Conservation (phyloP, 306 rosid genomes). For the Gynostemma pentaphyllum region DNA sequence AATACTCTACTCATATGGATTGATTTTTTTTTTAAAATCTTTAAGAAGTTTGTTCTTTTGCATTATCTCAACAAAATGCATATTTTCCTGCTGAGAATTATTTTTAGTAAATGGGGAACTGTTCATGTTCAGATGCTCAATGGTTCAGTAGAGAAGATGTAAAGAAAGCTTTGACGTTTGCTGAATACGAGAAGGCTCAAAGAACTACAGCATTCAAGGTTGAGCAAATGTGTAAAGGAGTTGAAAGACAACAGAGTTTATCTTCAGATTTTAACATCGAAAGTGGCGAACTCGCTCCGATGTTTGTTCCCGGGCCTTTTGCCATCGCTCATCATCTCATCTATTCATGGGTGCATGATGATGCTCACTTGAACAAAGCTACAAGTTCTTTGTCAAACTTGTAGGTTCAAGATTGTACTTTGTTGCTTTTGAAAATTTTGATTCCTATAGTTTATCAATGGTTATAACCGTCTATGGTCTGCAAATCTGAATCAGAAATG, state of each 20-base stretch:
- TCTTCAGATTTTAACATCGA: constrained; percentile 63
- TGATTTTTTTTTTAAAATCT: not conserved
- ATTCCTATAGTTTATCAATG: not conserved
- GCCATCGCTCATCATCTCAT: constrained; percentile 86
- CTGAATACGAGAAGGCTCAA: constrained; percentile 73
- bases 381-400: constrained; percentile 18
- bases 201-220: constrained; percentile 58
- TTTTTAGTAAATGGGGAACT: too few relatives aligned
- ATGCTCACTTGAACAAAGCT: constrained; percentile 10
- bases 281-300: constrained; percentile 63
- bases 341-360: constrained; percentile 63
- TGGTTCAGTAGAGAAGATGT: constrained; percentile 77
- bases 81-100: too few relatives aligned
- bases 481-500: too few relatives aligned
- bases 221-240: constrained; percentile 74
- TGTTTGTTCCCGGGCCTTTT: constrained; percentile 76
- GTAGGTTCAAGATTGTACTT: not conserved
- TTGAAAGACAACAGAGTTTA: constrained; percentile 52
- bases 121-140: constrained; percentile 40
- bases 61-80: too few relatives aligned
- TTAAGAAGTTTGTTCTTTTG: too few relatives aligned
- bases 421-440: not conserved
- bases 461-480: too few relatives aligned
- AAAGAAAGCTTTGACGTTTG: constrained; percentile 43
- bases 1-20: too few relatives aligned